Evolutionary conservation across 1,284 basidiomycete genomes (phyloP).

Genomic region (Moesziomyces parantarcticus): DNA sequence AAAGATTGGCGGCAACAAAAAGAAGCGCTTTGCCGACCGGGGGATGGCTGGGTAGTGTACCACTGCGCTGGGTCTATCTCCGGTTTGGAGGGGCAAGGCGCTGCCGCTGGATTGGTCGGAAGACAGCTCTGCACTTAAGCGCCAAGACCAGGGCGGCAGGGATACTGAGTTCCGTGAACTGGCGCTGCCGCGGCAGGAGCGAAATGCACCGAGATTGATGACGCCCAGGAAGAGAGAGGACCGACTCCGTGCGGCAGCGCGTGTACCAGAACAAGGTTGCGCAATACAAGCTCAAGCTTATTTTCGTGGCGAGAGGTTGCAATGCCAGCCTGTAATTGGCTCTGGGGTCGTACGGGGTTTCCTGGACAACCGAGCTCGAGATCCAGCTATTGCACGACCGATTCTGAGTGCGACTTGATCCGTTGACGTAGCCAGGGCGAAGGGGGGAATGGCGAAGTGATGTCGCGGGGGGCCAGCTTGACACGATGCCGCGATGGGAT

Average conservation of each 20-base stretch:
- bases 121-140: conserved; percentile 8
- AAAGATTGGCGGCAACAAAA: conserved; percentile 18
- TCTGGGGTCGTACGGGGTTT: conserved; percentile 14
- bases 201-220: conserved; percentile 10
- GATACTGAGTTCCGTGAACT: neutral
- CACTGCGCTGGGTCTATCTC: conserved; percentile 36
- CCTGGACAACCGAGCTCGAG: conserved; percentile 20
- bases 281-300: conserved; percentile 20
- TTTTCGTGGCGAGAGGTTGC: conserved; percentile 7
- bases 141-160: neutral
- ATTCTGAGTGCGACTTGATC: neutral
- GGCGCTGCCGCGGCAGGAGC: neutral
- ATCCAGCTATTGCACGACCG: conserved; percentile 2
- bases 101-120: conserved; percentile 5
- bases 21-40: conserved; percentile 9
- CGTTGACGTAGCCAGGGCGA: no score
- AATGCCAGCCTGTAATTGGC: neutral
- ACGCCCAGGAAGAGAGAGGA: neutral
- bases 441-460: no score
- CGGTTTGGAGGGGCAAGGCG: conserved; percentile 6
- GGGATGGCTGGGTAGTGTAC: conserved; percentile 19
- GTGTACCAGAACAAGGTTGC: conserved; percentile 13
- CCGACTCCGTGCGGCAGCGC: conserved; percentile 6
- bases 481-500: neutral
- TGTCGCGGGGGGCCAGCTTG: neutral